Evolutionary conservation across 148 eudicot species (phyloP), one percentile per base, ranked within the genome.

Genomic region (Rhododendron henanense): DNA sequence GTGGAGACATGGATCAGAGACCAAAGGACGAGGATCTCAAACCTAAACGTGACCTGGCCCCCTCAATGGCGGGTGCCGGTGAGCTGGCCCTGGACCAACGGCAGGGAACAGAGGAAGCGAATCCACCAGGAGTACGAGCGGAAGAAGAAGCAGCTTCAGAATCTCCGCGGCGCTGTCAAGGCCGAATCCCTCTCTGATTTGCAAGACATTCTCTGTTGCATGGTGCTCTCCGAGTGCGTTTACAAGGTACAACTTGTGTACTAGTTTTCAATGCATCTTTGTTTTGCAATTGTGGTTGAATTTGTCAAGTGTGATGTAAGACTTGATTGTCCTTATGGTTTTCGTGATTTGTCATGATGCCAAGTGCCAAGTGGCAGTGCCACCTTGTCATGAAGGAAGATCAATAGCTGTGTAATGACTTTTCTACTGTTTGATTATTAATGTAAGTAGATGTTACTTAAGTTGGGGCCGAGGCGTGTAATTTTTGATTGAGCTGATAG

Each of bases 211-310:
- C 91, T 97, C 19, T 95, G 98, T 23, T 95, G 96, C 87, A 95
- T 97, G 99, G 98, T 94, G 37, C 92, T 97, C 19, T 93, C 99
- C 18, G 99, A 97, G 85, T 97, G 98, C 59, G 99, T 97, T 85
- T 97, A 97, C 87, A 97, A 97, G 99, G 99, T 94, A 76, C 16
- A 16, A 14, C 37, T 19, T 19, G n/a, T 59, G 53, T 5, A 55
- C 28, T 28, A 28, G 28, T 28, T 28, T 28, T 28, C 28, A 28
- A 28, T 28, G 28, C 28, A 28, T 35, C 11, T 3, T 14, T 48
- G 50, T 21, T 75, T 81, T 57, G 61, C 48, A 13, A 8, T 35
- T 57, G 71, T 1, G 63, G 14, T 33, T 57, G 14, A 48, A 47
- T 79, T 11, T 19, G 39, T 37, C 11, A 14, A 28, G 19, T 33